Evolutionary conservation across 78 protist species (phyloP), one percentile per base, ranked within the genome.

Genomic region (Emiliania huxleyi): DNA sequence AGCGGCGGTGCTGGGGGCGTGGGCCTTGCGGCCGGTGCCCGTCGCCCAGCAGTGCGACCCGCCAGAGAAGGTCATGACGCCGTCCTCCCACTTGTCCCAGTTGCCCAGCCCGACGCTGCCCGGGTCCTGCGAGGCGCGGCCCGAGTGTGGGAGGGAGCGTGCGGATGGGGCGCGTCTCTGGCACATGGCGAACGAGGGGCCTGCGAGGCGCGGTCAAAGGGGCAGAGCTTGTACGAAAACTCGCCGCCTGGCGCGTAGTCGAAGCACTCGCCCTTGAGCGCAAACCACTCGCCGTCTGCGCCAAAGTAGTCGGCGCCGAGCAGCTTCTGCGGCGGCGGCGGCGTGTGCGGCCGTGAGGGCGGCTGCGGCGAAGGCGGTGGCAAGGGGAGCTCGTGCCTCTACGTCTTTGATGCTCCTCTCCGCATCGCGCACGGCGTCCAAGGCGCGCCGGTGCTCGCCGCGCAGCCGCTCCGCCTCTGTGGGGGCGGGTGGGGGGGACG

Each of bases 381-480:
- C n/a, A n/a, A n/a, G n/a, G n/a, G n/a, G n/a, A n/a, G n/a, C n/a
- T n/a, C n/a, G n/a, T n/a, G n/a, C n/a, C n/a, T n/a, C n/a, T n/a
- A n/a, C n/a, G n/a, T 52, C 62, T 8, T 52, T 15, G 15, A 71
- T 3, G 18, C 8, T 4, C 19, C 81, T 2, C 81, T 71, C 33
- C 18, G 22, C n/a, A 18, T 29, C 37, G 42, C n/a, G 3, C 18
- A 71, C 42, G 23, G 37, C 81, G 37, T 71, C 42, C 42, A 18
- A 1, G 12, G 46, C 46, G 18, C 6, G 29, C 35, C 33, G 6
- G 18, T 40, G 46, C 85, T 77, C 46, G 46, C 2, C 23, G 25
- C 85, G 85, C 25, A 77, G 85, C 44, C 48, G 25, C 23, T 77
- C 85, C 33, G 85, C 85, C 46, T 77, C 85, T 77, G 85, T 11